Base-by-base conservation (phyloP, 2,329 filamentous ascomycete genomes). In the Colletotrichum lupini region DNA sequence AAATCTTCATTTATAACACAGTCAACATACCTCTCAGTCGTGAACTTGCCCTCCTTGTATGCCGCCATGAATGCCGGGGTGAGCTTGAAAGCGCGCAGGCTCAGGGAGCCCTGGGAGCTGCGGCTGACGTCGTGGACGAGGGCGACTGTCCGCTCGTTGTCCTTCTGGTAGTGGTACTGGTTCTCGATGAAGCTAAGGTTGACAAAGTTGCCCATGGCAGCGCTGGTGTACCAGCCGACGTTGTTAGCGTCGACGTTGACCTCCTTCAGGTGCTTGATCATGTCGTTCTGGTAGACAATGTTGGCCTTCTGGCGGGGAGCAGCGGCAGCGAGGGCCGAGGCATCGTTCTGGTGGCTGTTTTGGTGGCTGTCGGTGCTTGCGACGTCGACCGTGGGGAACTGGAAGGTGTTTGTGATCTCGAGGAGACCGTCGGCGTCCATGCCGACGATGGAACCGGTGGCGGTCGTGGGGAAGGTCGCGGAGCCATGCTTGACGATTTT, bases 181-280 rank as follows among this genome's bases (percentile, higher is more conserved):
- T 98, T 99, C 90, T 99, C 97, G 84, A 99, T 94, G 82, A 98
- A 95, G 87, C 93, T 94, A 81, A 93, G 84, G 88, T 95, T 98
- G 88, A 98, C 90, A 79, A 98, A 98, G 89, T 98, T 98, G 84
- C 97, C 97, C 94, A 99, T 97, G 84, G 95, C 98, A 76, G 95
- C 95, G 87, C 95, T 98, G 73, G 95, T 98, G 87, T 99, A 99
- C 95, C 95, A 99, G 80, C 97, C 97, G 74, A 97, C 95, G 80
- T 95, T 97, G 88, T 98, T 98, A 77, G 97, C 97, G 83, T 99
- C 97, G 73, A 98, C 94, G 83, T 98, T 99, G 80, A 99, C 97
- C 85, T 98, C 97, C 83, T 96, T 93, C 76, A 98, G 87, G 84
- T 97, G 95, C 81, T 95, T 94, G 84, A 99, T 96, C 96, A 98